These are phyloP conservation scores for Ogataea thermomethanolica DNA, from an alignment of 805 yeast species.

Conservation along the genomic window DNA sequence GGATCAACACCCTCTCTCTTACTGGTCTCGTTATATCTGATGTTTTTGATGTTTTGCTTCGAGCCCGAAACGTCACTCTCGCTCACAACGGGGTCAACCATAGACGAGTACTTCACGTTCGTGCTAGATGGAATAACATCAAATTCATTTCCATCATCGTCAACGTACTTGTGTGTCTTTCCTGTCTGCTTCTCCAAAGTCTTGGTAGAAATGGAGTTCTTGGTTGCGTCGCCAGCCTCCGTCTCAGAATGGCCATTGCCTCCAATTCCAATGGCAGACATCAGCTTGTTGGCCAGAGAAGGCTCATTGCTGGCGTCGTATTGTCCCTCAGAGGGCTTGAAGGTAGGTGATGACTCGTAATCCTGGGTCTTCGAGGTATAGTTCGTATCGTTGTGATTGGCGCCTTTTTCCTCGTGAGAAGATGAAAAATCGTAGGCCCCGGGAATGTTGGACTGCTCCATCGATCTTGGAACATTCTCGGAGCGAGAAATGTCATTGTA, in stretches of 20 bases:
- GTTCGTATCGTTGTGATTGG: neutral
- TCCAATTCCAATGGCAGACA: constrained; percentile 17
- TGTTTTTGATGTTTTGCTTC: constrained; percentile 1
- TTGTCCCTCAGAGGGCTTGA: constrained; percentile 8
- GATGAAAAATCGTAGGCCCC: constrained; percentile 10
- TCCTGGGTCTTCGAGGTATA: constrained; percentile 10
- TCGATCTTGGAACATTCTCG: constrained; percentile 4
- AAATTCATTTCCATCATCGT: constrained; percentile 10
- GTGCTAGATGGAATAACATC: constrained; percentile 13
- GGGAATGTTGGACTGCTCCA: constrained; percentile 8
- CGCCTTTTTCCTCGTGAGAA: neutral
- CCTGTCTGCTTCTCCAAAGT: constrained; percentile 10
- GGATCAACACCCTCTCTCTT: neutral
- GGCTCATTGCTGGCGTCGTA: constrained; percentile 3
- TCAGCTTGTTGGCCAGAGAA: constrained; percentile 14
- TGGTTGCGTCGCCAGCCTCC: constrained; percentile 5
- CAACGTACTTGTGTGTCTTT: constrained; percentile 8
- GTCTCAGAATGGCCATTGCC: neutral
- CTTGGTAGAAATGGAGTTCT: constrained; percentile 10
- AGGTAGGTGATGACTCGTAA: constrained; percentile 16
- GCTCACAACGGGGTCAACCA: constrained; percentile 28
- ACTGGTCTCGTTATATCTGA: neutral
- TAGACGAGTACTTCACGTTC: constrained; percentile 25
- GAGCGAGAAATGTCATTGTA: neutral
- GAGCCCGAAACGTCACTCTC: constrained; percentile 17